Evolutionary conservation across 208 protist genomes (phyloP).

Genomic region (Strigomonas galati): DNA sequence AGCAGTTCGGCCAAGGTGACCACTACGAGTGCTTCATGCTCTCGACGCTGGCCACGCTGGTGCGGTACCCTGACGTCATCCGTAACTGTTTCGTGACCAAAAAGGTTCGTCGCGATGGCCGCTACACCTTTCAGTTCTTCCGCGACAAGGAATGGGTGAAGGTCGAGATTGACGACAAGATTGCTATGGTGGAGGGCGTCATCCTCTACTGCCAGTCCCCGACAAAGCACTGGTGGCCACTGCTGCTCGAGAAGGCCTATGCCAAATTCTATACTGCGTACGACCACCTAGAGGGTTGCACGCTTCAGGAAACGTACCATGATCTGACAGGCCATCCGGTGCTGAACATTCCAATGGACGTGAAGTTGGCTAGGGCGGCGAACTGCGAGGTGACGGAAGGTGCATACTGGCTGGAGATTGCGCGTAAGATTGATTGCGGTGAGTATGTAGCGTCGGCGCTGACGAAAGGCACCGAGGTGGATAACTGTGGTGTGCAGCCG

Average conservation of each 20-base stretch:
- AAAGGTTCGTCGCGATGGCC: constrained; percentile 70
- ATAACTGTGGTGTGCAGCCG: constrained; percentile 60
- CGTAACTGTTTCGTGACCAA: constrained; percentile 79
- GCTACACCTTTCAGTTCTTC: constrained; percentile 87
- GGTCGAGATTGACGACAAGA: constrained; percentile 78
- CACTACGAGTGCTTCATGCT: constrained; percentile 87
- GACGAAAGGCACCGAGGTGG: constrained; percentile 49
- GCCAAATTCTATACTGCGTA: constrained; percentile 86
- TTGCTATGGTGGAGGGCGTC: constrained; percentile 46
- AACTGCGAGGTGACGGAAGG: constrained; percentile 36
- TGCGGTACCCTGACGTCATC: constrained; percentile 69
- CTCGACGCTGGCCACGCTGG: constrained; percentile 55
- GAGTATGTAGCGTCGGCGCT: constrained; percentile 52
- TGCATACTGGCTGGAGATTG: constrained; percentile 66
- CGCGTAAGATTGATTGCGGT: constrained; percentile 53
- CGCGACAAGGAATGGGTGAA: constrained; percentile 62
- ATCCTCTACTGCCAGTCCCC: constrained; percentile 63
- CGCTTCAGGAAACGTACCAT: constrained; percentile 65
- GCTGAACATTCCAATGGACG: constrained; percentile 61
- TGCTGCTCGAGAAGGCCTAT: constrained; percentile 90
- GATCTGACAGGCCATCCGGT: constrained; percentile 84
- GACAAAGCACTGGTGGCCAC: constrained; percentile 74
- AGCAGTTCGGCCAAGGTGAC: constrained; percentile 74
- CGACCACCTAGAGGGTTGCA: constrained; percentile 69
- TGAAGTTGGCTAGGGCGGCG: constrained; percentile 51